Evolutionary conservation across 805 yeast species (phyloP).

Genomic region (Maudiozyma serrabonitensis): DNA sequence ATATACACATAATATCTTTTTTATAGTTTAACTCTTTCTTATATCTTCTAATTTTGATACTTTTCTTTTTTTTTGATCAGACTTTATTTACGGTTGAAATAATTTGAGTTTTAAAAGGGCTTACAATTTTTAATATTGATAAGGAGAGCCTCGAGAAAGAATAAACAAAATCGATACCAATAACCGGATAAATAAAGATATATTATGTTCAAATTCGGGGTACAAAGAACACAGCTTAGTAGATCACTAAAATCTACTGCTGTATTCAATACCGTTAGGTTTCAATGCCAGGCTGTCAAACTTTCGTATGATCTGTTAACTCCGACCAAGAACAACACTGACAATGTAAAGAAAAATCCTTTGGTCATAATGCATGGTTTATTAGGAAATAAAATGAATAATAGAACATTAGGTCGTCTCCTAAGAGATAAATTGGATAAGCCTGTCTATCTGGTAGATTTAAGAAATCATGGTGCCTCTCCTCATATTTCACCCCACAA

Average conservation of each 20-base stretch:
- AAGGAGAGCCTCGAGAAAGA: no score
- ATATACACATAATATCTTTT: slow-evolving; percentile 20
- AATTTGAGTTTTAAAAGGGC: no score
- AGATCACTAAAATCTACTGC: background rate
- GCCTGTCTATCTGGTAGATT: slow-evolving; percentile 61
- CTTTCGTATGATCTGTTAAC: background rate
- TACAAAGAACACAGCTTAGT: background rate
- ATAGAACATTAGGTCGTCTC: slow-evolving; percentile 64
- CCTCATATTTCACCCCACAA: slow-evolving; percentile 68
- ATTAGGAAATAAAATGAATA: slow-evolving; percentile 77
- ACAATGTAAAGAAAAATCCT: slow-evolving; percentile 31
- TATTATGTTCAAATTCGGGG: background rate
- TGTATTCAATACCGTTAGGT: background rate
- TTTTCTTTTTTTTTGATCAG: no score
- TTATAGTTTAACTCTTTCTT: background rate
- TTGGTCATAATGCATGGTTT: slow-evolving; percentile 78
- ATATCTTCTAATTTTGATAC: no score
- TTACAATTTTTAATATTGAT: no score
- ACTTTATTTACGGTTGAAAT: no score
- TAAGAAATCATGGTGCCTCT: slow-evolving; percentile 88
- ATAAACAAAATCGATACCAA: no score
- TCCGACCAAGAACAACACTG: background rate
- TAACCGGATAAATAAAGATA: background rate
- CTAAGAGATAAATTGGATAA: slow-evolving; percentile 40
- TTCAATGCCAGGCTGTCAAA: background rate